phyloP scores from a whole-genome alignment of 352 stramenopile genomes.

The Phytopythium kandeliae region DNA sequence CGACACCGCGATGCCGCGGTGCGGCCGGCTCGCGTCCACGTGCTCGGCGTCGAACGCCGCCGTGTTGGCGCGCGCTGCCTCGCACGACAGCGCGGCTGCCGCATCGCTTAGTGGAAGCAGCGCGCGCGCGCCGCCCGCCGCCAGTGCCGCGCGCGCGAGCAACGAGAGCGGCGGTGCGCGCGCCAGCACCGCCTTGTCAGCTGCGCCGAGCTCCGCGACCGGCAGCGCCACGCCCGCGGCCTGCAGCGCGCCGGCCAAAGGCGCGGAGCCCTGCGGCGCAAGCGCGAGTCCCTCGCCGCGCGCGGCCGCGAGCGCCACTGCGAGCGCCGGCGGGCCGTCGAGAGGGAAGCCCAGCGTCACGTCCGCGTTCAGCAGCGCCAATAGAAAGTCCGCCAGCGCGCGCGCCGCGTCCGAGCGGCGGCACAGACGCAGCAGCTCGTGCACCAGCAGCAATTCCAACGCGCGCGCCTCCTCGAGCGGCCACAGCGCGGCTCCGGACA shows the following conservation, averaged over 20 bases:
- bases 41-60: slow-evolving; percentile 79
- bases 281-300: background rate
- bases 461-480: slow-evolving; percentile 19
- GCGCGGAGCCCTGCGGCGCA: background rate
- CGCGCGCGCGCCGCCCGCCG: slow-evolving; percentile 55
- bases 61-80: slow-evolving; percentile 58
- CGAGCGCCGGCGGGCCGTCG: background rate
- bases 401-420: slow-evolving; percentile 18
- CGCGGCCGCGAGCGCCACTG: background rate
- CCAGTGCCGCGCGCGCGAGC: slow-evolving; percentile 46
- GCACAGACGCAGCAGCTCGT: slow-evolving; percentile 39
- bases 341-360: slow-evolving; percentile 22
- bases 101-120: slow-evolving; percentile 66
- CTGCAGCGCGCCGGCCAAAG: slow-evolving; percentile 16
- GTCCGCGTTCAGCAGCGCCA: slow-evolving; percentile 55
- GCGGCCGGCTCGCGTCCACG: slow-evolving; percentile 71
- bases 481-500: slow-evolving; percentile 4
- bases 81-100: slow-evolving; percentile 79
- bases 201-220: slow-evolving; percentile 19
- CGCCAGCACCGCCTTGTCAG: slow-evolving; percentile 30
- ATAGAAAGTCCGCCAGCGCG: slow-evolving; percentile 39
- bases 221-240: slow-evolving; percentile 30
- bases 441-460: slow-evolving; percentile 31
- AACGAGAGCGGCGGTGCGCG: slow-evolving; percentile 28
- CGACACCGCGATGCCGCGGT: slow-evolving; percentile 84